Evolutionary conservation across 345 rosid genomes (phyloP).

Genomic region (Linum usitatissimum): DNA sequence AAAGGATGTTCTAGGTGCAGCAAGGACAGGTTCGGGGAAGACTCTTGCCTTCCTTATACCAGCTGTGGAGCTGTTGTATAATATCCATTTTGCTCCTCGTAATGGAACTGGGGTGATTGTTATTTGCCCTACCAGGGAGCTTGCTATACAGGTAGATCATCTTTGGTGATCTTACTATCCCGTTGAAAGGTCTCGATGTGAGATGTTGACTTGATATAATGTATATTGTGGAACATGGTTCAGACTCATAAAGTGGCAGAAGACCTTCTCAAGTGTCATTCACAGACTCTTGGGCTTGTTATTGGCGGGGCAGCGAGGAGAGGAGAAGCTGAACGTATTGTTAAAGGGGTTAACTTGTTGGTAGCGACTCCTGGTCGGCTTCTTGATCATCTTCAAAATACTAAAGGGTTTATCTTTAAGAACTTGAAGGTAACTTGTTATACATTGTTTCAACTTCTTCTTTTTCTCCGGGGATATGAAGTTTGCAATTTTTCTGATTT

Average conservation of each 20-base stretch:
- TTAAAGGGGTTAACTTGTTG: slow-evolving; percentile 70
- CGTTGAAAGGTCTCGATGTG: neutral
- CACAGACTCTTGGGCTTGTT: slow-evolving; percentile 77
- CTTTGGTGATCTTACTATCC: neutral
- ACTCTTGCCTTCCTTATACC: slow-evolving; percentile 90
- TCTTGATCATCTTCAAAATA: slow-evolving; percentile 91
- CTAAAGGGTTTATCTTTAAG: slow-evolving; percentile 75
- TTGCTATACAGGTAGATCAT: slow-evolving; percentile 75
- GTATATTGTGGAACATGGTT: neutral
- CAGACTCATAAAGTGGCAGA: slow-evolving; percentile 88
- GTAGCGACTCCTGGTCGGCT: slow-evolving; percentile 98
- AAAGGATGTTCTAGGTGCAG: slow-evolving; percentile 94
- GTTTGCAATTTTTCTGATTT: neutral
- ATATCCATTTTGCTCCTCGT: slow-evolving; percentile 56
- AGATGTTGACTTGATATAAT: too few relatives aligned
- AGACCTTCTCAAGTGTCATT: slow-evolving; percentile 84
- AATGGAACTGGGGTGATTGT: slow-evolving; percentile 80
- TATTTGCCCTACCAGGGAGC: slow-evolving; percentile 95
- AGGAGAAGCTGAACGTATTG: slow-evolving; percentile 76
- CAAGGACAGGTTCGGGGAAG: slow-evolving; percentile 97
- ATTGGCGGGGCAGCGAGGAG: slow-evolving; percentile 82
- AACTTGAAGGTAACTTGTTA: slow-evolving; percentile 23
- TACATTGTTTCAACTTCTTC: neutral
- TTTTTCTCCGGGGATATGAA: neutral
- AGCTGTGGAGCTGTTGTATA: slow-evolving; percentile 71